Evolutionary conservation across 2,329 filamentous ascomycete genomes (phyloP), one percentile per base, ranked within the genome.

Genomic region (Aureobasidium namibiae): DNA sequence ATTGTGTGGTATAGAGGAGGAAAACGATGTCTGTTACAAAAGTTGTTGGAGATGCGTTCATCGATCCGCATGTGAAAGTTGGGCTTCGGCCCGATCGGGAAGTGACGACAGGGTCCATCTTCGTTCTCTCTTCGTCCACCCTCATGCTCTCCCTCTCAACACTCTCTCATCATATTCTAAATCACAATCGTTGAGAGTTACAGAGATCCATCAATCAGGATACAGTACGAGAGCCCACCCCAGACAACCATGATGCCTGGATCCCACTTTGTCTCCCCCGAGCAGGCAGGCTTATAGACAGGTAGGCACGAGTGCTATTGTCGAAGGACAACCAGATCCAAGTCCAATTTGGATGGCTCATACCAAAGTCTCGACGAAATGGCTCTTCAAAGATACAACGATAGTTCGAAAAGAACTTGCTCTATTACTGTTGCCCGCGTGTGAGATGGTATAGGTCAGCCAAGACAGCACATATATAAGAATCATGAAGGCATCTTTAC

Each of bases 51-150:
- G n/a, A 31, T 53, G 49, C 36, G 36, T 41, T 41, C 49, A 41
- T 53, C 9, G 34, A 53, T 53, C 49, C 24, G 36, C 49, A 53
- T 53, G 49, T 53, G 49, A 53, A 53, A 39, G 36, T 53, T n/a
- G 11, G 8, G 18, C 23, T 23, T 41, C 49, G 34, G 49, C 9
- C 48, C 49, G 49, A 53, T 53, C 48, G 48, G 14, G 16, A 14
- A 21, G 33, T 52, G 48, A 52, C 34, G 36, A 41, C 34, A 41
- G 49, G 49, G 49, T 53, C 36, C 36, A 41, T 41, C 48, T 18
- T n/a, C n/a, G n/a, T n/a, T 53, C 36, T 8, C 5, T 53, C 24
- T 4, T 8, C 18, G 7, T 23, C 1, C 18, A 18, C 9, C 26
- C 3, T 9, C n/a, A 31, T 10, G 14, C 11, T 3, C 7, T 16